Percentiles rank a stretch among this genome's conserved stretches.
Evolutionary conservation across 345 rosid genomes (phyloP).

Genomic region (Orychophragmus violaceus): DNA sequence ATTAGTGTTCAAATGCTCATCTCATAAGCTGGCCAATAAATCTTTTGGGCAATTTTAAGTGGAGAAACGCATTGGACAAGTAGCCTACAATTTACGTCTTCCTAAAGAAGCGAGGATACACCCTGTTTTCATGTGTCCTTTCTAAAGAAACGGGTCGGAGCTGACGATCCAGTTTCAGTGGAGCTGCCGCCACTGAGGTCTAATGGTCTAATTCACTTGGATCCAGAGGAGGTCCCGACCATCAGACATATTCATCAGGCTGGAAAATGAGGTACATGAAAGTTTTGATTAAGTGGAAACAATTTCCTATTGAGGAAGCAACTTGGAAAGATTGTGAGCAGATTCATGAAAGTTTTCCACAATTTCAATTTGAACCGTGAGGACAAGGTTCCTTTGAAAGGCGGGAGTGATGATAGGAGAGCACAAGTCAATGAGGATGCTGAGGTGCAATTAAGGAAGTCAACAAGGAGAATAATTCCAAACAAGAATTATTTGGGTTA

Average conservation of each 20-base stretch:
- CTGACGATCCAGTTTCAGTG: background rate
- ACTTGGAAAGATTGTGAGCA: background rate
- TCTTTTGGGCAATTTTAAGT: background rate
- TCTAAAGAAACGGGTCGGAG: background rate
- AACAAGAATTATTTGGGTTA: no score
- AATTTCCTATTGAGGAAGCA: background rate
- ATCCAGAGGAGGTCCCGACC: background rate
- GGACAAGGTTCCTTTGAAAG: background rate
- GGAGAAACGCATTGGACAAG: background rate
- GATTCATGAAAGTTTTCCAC: background rate
- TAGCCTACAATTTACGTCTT: background rate
- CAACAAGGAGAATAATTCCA: no score
- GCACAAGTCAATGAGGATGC: no score
- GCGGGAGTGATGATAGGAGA: background rate
- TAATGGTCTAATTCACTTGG: background rate
- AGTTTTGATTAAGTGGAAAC: background rate
- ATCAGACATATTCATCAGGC: background rate
- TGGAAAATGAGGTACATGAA: background rate
- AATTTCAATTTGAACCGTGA: background rate
- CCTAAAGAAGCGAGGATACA: background rate
- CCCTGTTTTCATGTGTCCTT: background rate
- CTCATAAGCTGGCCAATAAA: background rate
- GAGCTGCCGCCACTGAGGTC: background rate
- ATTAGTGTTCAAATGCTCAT: background rate
- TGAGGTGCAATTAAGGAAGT: no score